These are phyloP conservation scores for Auricularia auricula-judae DNA, from an alignment of 768 basidiomycete species.

Conservation along the genomic window DNA sequence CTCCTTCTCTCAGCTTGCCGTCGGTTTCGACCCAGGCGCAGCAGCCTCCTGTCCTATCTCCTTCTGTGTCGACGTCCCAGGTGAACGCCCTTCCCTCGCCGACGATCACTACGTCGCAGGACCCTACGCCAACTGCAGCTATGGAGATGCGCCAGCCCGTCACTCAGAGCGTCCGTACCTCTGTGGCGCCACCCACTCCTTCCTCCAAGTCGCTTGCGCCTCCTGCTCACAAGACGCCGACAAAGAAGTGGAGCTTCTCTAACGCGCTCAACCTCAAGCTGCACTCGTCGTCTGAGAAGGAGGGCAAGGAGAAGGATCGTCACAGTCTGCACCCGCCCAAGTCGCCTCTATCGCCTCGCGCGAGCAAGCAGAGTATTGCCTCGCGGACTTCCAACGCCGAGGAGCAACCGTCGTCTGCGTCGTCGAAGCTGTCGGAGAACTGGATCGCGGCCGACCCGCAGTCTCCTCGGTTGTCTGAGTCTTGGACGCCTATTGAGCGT, in stretches of 20 bases:
- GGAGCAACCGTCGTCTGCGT: not conserved
- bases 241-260: conserved; percentile 97
- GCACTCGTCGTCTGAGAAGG: conserved; percentile 1
- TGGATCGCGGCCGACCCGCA: not conserved
- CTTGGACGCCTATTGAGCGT: conserved; percentile 3
- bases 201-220: conserved; percentile 12
- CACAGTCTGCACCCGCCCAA: not conserved
- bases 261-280: conserved; percentile 69
- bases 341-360: conserved; percentile 43
- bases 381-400: not conserved
- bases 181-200: conserved; percentile 2
- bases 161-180: not conserved
- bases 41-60: conserved; percentile 23
- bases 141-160: not conserved
- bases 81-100: conserved; percentile 20
- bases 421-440: not conserved
- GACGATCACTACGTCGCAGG: conserved; percentile 14
- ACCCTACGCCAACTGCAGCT: not conserved
- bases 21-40: conserved; percentile 28
- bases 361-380: not conserved
- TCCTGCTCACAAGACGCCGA: conserved; percentile 58
- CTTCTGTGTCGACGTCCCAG: conserved; percentile 23
- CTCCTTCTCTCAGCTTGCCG: conserved; percentile 48
- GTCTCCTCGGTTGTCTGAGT: conserved; percentile 1
- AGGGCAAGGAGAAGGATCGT: conserved; percentile 2